phyloP scores from a whole-genome alignment of 345 rosid species.

The Citrus cavaleriei region DNA sequence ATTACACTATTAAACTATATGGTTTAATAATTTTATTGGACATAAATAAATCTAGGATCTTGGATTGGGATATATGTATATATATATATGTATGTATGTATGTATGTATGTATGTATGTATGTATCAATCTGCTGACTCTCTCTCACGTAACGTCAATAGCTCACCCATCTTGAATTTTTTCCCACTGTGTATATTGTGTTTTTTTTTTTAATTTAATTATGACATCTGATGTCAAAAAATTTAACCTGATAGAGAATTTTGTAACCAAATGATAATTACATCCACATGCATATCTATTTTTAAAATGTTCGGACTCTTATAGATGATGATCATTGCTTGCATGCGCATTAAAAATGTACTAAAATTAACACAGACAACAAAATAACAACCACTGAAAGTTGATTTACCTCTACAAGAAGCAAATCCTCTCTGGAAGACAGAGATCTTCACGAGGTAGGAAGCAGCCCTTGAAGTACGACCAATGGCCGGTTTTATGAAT shows the following conservation, averaged over 20 bases:
- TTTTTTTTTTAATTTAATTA: too few relatives aligned
- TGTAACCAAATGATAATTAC: background rate
- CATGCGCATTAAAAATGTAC: background rate
- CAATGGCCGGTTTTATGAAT: too few relatives aligned
- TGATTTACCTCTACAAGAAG: constrained; percentile 66
- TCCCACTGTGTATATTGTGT: too few relatives aligned
- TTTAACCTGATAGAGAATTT: too few relatives aligned
- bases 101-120: too few relatives aligned
- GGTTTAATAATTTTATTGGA: too few relatives aligned
- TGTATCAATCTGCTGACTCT: too few relatives aligned
- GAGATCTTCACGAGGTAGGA: constrained; percentile 71
- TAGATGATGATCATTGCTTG: background rate
- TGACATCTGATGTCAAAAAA: too few relatives aligned
- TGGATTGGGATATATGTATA: rapidly evolving
- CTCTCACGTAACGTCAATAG: too few relatives aligned
- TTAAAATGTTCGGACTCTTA: background rate
- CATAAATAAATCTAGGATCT: rapidly evolving
- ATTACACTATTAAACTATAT: too few relatives aligned
- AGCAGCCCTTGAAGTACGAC: constrained; percentile 71
- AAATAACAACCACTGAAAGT: background rate
- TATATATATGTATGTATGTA: rapidly evolving
- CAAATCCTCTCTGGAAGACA: constrained; percentile 55
- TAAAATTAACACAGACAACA: background rate
- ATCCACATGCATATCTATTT: constrained; percentile 10
- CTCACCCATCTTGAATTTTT: too few relatives aligned